Conservation (phyloP, 306 rosid species). For the Mimosa pudica region DNA sequence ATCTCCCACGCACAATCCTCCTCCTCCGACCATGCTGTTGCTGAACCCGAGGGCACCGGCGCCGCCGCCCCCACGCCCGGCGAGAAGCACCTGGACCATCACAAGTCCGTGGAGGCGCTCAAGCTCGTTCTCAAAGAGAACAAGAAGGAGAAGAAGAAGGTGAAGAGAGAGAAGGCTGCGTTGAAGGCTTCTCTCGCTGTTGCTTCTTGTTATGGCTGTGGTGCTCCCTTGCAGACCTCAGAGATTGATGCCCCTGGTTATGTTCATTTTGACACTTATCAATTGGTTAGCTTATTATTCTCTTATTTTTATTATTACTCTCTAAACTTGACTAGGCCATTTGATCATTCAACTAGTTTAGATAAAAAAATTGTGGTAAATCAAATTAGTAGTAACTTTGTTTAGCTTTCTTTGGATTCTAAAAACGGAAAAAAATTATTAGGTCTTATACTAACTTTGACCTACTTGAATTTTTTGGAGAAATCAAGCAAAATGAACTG, state of each 20-base stretch:
- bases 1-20: constrained; percentile 37
- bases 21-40: constrained; percentile 19
- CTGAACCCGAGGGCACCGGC: constrained; percentile 61
- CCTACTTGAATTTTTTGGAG: no score
- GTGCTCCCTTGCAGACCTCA: constrained; percentile 83
- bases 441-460: no score
- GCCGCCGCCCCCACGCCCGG: constrained; percentile 86
- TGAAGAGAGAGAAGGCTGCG: constrained; percentile 53
- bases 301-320: neutral
- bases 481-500: no score
- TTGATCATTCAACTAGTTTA: no score
- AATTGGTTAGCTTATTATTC: constrained; percentile 54
- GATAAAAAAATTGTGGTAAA: no score
- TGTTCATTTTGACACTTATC: constrained; percentile 66
- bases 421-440: no score
- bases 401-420: no score
- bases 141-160: constrained; percentile 38
- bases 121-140: constrained; percentile 61
- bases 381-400: no score
- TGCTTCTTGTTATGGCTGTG: constrained; percentile 81
- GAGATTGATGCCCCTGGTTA: constrained; percentile 78
- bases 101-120: constrained; percentile 58
- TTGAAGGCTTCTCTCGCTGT: constrained; percentile 52
- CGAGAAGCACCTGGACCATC: constrained; percentile 70
- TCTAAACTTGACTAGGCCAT: no score